Evolutionary conservation across 345 rosid species (phyloP), one percentile per base, ranked within the genome.

Genomic region (Corchorus olitorius): DNA sequence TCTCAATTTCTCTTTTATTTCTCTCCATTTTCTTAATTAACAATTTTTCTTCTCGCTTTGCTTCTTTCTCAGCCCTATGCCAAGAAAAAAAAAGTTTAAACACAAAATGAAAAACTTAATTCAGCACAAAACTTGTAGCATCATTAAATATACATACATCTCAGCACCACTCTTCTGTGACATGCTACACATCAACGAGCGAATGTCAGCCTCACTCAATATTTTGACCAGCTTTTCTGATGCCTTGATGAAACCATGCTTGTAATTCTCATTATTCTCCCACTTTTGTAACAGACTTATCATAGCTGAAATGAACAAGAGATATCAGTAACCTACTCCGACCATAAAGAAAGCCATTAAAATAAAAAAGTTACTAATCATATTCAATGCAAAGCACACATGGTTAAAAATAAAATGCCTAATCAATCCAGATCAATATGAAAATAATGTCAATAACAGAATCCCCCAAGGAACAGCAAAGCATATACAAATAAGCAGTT

Each of bases 11-110:
- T 54, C 81, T 84, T 83, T 81, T 91, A 75, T 71, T 87, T 83
- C 79, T 93, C 90, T 92, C 94, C 77, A 96, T 22, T 71, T 96
- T 89, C 80, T 83, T 96, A 58, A 89, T 81, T 69, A 86, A 75
- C 80, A 81, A 76, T 71, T 88, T 93, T 81, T 86, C 90, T 75
- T 90, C 93, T 63, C 77, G 77, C 75, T 85, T 89, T 17, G 87
- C 90, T 34, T 87, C 92, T 78, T 87, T 90, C 73, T 81, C 89
- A 77, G 80, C 86, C 85, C 98, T 93, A 68, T 49, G 73, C 65
- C 9, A 48, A 39, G 50, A 83, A 37, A 35, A 10, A 70, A 70
- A 70, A 53, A 27, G 27, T 48, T 52, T 69, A 16, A 52, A 52
- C 62, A 27, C 10, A 10, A 4, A 19, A 70, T 34, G 61, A 70